Percentiles rank a stretch among this genome's conserved stretches.
These are phyloP conservation scores for Botryotinia globosa DNA, from an alignment of 2,329 filamentous ascomycete genomes.

Conservation along the genomic window DNA sequence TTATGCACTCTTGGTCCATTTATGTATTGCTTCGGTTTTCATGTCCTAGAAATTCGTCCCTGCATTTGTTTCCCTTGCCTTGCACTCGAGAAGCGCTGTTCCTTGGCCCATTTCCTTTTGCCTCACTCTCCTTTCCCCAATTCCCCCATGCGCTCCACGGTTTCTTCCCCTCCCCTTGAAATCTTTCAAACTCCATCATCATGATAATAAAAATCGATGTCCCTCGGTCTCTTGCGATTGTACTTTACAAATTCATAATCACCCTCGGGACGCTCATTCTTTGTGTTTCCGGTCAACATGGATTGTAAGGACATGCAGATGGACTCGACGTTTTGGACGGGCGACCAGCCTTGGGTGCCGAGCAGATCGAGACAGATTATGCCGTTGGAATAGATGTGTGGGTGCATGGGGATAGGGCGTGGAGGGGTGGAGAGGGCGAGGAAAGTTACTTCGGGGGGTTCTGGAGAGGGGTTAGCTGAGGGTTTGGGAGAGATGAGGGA, in stretches of 20 bases:
- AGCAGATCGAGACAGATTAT: conserved; percentile 97
- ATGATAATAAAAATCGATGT: conserved; percentile 93
- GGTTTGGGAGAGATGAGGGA: conserved; percentile 76
- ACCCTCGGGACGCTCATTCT: conserved; percentile 84
- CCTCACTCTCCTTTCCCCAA: neutral
- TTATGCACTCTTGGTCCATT: neutral
- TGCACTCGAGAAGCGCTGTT: neutral
- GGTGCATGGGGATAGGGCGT: conserved; percentile 81
- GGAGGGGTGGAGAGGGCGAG: conserved; percentile 41
- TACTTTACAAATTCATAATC: conserved; percentile 84
- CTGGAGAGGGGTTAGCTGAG: conserved; percentile 50
- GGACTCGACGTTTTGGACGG: conserved; percentile 94
- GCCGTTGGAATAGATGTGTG: conserved; percentile 87
- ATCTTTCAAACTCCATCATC: conserved; percentile 64
- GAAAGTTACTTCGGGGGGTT: conserved; percentile 94
- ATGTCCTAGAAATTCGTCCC: neutral
- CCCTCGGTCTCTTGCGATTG: conserved; percentile 75
- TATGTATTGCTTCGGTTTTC: neutral
- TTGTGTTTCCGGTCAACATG: conserved; percentile 94
- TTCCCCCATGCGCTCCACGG: neutral
- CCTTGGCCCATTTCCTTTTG: no score
- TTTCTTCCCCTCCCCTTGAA: neutral
- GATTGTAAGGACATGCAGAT: conserved; percentile 97
- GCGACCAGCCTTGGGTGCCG: conserved; percentile 85
- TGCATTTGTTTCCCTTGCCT: neutral